Evolutionary conservation across 352 stramenopile genomes (phyloP), one percentile per base, ranked within the genome.

Genomic region (Blastocystis sp.): DNA sequence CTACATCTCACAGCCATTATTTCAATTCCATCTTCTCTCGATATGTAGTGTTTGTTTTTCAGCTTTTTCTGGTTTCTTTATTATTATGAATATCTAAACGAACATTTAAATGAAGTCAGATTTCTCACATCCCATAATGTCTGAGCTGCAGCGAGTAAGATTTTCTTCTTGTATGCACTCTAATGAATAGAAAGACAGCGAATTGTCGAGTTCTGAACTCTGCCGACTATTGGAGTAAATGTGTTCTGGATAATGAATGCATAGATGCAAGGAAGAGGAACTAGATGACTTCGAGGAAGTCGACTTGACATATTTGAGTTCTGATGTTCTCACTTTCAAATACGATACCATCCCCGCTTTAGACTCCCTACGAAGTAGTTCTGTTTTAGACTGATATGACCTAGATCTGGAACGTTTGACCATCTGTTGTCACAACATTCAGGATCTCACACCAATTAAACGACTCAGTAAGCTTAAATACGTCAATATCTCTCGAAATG

Each of bases 361-460:
- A 27, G 14, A 29, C 14, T 4, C 51, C 1, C 46, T 83, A 9
- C 27, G 51, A 19, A 83, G 71, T 83, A 49, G 29, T n/a, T n/a
- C 2, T 14, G n/a, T 46, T 27, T 9, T 32, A 7, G 29, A 21
- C 21, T 51, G 19, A 9, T 83, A 16, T 24, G 27, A n/a, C n/a
- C 32, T 66, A 83, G 71, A 43, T 66, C 21, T 83, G 3, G 71
- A 83, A 56, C 71, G 71, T 24, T 65, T 83, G 12, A 83, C 71
- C n/a, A 52, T 83, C 5, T 51, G 49, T n/a, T 29, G 66, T 49
- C 71, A 83, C 29, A 46, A 21, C 14, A 63, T 83, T 42, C 56
- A 46, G 12, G 42, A 63, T 63, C 21, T 83, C 7, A 67, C 46
- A 16, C 71, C 71, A 29, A 35, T 83, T 24, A 61, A 66, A 32